Percentiles rank a stretch among this genome's conserved stretches.
Conservation (phyloP, 257 asterid genomes). For the Ajuga chamaepitys region DNA sequence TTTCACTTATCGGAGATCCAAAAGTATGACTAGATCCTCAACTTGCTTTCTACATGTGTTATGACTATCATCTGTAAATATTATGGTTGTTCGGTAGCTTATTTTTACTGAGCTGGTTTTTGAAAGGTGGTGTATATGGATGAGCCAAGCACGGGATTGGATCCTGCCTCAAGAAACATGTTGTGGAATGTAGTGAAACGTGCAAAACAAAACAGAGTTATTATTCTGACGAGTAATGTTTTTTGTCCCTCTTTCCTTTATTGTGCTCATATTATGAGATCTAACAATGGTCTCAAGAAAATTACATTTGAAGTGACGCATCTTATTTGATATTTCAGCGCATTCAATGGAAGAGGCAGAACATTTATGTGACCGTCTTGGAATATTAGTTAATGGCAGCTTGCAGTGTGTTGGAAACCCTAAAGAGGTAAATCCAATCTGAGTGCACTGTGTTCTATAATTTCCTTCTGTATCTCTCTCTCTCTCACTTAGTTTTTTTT, state of each 20-base stretch:
- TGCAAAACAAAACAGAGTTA: slow-evolving; percentile 87
- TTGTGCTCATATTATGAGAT: too few species aligned
- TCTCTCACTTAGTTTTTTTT: not conserved
- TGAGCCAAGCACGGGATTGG: slow-evolving; percentile 97
- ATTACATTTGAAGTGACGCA: not conserved
- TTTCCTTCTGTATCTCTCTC: not conserved
- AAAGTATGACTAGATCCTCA: slow-evolving; percentile 40
- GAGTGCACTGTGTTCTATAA: too few species aligned
- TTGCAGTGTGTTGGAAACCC: slow-evolving; percentile 94
- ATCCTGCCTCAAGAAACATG: slow-evolving; percentile 92
- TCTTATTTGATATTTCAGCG: slow-evolving; percentile 41
- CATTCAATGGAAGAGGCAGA: slow-evolving; percentile 99
- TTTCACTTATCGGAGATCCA: slow-evolving; percentile 96
- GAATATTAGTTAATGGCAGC: slow-evolving; percentile 90
- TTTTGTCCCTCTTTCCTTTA: slow-evolving; percentile 2
- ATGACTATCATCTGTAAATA: not conserved
- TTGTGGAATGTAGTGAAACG: slow-evolving; percentile 92
- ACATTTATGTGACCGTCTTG: slow-evolving; percentile 84
- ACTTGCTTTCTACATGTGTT: not conserved
- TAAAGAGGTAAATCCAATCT: slow-evolving; percentile 74
- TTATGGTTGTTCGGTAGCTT: not conserved
- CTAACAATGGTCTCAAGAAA: not conserved
- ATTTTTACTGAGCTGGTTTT: not conserved
- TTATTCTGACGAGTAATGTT: slow-evolving; percentile 78
- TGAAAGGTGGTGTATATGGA: slow-evolving; percentile 95